Conservation (phyloP, 2,329 filamentous ascomycete genomes). For the Fusarium lateritium region DNA sequence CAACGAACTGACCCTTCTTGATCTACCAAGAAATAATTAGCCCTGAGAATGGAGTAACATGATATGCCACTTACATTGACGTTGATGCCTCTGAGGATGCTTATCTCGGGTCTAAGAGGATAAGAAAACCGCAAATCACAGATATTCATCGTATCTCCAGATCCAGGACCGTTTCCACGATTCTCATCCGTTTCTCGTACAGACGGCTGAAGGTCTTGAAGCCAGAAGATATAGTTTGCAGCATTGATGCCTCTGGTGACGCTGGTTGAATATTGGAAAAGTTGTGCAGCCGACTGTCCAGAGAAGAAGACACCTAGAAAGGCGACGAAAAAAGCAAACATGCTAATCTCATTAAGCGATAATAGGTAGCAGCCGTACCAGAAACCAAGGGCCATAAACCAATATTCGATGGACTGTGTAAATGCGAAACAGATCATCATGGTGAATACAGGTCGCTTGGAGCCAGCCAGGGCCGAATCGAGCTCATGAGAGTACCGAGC, state of each 20-base stretch:
- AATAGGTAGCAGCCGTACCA: conserved; percentile 57
- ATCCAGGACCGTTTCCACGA: conserved; percentile 52
- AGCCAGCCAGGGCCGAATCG: conserved; percentile 48
- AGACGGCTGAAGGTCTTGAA: conserved; percentile 56
- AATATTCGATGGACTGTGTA: conserved; percentile 55
- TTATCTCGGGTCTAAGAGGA: conserved; percentile 61
- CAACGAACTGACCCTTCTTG: conserved; percentile 64
- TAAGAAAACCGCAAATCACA: conserved; percentile 74
- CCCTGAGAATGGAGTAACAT: background rate
- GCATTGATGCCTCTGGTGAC: conserved; percentile 65
- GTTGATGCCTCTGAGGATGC: conserved; percentile 59
- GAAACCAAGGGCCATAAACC: conserved; percentile 57
- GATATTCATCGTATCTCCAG: conserved; percentile 59
- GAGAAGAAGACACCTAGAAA: conserved; percentile 66
- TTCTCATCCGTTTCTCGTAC: conserved; percentile 60
- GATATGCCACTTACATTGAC: conserved; percentile 3
- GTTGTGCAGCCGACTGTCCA: conserved; percentile 55
- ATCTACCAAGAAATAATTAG: conserved; percentile 32
- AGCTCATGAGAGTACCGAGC: conserved; percentile 50
- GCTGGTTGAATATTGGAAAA: conserved; percentile 64
- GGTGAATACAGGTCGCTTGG: conserved; percentile 44
- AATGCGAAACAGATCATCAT: conserved; percentile 55
- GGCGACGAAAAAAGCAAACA: conserved; percentile 65
- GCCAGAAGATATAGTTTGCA: conserved; percentile 66
- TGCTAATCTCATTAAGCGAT: conserved; percentile 61